These are phyloP conservation scores for Caloboletus firmus DNA, from an alignment of 1,284 basidiomycete genomes.

Conservation along the genomic window DNA sequence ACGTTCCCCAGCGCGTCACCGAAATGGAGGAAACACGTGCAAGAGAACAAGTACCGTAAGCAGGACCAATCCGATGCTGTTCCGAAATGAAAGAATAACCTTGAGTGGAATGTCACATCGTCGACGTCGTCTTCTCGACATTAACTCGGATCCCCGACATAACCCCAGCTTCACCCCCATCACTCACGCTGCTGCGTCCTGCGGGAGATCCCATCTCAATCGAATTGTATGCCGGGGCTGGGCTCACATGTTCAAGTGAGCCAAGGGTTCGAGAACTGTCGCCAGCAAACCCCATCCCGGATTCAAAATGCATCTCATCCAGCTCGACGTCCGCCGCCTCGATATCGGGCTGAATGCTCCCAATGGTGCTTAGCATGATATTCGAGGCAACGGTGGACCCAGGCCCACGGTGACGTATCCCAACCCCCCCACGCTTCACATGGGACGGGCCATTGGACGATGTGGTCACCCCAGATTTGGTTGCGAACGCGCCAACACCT, in stretches of 20 bases:
- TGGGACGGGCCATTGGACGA: slow-evolving; percentile 50
- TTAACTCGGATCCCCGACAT: slow-evolving; percentile 61
- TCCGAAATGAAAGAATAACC: slow-evolving; percentile 22
- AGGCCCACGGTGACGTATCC: slow-evolving; percentile 38
- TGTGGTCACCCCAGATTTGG: slow-evolving; percentile 50
- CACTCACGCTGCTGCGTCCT: slow-evolving; percentile 40
- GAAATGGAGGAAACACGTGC: slow-evolving; percentile 16
- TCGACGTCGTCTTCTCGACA: slow-evolving; percentile 58
- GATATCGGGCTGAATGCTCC: slow-evolving; percentile 57
- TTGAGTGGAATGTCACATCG: slow-evolving; percentile 38
- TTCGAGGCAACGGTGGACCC: slow-evolving; percentile 53
- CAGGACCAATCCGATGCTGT: slow-evolving; percentile 29
- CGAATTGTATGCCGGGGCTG: slow-evolving; percentile 53
- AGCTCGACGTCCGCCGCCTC: slow-evolving; percentile 58
- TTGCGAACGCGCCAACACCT: slow-evolving; percentile 58
- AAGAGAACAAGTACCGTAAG: slow-evolving; percentile 25
- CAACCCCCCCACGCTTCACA: slow-evolving; percentile 32
- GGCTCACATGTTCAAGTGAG: slow-evolving; percentile 39
- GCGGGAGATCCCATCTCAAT: slow-evolving; percentile 47
- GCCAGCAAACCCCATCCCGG: slow-evolving; percentile 37
- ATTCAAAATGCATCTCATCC: slow-evolving; percentile 48
- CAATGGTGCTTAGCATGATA: slow-evolving; percentile 66
- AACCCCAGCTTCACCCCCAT: slow-evolving; percentile 24
- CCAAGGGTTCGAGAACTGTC: slow-evolving; percentile 36
- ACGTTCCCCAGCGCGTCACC: slow-evolving; percentile 8